Base-by-base conservation (phyloP, 768 basidiomycete species). In the Chalciporus chontae region DNA sequence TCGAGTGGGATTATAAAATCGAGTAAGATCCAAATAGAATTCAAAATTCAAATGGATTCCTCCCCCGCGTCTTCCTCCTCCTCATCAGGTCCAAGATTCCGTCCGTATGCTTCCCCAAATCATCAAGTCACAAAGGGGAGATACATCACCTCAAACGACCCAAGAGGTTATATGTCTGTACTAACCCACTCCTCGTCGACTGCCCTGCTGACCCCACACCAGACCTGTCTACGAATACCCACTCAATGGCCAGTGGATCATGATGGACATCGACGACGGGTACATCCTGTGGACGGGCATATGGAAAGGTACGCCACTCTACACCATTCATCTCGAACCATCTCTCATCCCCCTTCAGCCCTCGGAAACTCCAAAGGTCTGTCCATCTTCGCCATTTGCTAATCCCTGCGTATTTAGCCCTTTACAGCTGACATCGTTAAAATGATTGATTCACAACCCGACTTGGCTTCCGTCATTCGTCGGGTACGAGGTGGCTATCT, bases 181-280 rank as follows among this genome's bases (percentile, higher is more conserved):
- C 36, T 17, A 42, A 21, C 21, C 46, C 6, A 4, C 21, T 18
- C 43, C 34, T 36, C 34, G 14, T n/a, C 15, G 7, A 6, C 14
- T 37, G 14, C 42, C n/a, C 1, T 1, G 31, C 55, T 55, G 57
- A 55, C 45, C 41, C 13, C 21, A n/a, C 40, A 21, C 26, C 58
- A 76, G 90, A 47, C 89, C 90, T 11, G 91, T 94, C 10, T 93
- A 88, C 61, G 91, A 94, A 65, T 94, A 92, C 60, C 89, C 88
- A 2, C 74, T 94, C 48, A 90, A 90, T 54, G 87, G 85, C 18
- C 90, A 93, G 62, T 91, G 90, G 87, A 89, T 94, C 61, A 93
- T 94, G 91, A 90, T 93, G 81, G 91, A 94, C 71, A 87, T 90
- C 62, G 91, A 94, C 65, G 90, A 92, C 64, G 91, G 91, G 3